These are phyloP conservation scores for Quercus phellos DNA, from an alignment of 331 rosid genomes.

Conservation along the genomic window DNA sequence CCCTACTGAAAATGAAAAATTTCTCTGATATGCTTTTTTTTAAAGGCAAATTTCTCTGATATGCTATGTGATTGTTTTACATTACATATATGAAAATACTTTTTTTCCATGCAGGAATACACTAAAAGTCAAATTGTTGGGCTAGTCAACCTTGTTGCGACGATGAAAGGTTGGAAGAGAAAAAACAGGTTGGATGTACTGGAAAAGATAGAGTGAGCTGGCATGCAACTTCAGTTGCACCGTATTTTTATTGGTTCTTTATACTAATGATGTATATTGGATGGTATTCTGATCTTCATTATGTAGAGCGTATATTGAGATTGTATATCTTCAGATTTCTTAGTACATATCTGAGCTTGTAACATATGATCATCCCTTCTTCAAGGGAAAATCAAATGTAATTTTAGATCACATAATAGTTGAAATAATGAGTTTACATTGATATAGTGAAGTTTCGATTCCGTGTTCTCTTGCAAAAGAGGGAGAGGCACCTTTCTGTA, in stretches of 20 bases:
- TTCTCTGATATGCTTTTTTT: not conserved
- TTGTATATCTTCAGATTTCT: conserved; percentile 28
- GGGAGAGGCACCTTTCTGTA: too few species aligned
- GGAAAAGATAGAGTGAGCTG: conserved; percentile 83
- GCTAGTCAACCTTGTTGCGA: conserved; percentile 80
- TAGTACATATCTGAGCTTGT: conserved; percentile 24
- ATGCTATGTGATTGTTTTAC: not conserved
- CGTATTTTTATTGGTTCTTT: conserved; percentile 18
- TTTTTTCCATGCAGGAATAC: conserved; percentile 64
- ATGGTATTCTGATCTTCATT: conserved; percentile 27
- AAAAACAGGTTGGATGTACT: conserved; percentile 81
- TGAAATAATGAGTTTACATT: conserved; percentile 17
- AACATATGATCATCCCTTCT: conserved; percentile 23
- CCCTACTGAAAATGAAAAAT: not conserved
- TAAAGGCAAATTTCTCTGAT: not conserved
- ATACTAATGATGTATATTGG: conserved; percentile 45
- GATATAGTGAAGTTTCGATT: not conserved
- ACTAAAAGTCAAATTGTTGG: conserved; percentile 79
- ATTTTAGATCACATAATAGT: conserved; percentile 15
- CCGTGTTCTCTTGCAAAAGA: not conserved
- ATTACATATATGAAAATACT: conserved; percentile 12
- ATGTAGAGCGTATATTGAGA: conserved; percentile 25
- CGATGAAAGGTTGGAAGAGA: conserved; percentile 98
- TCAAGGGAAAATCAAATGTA: conserved; percentile 39
- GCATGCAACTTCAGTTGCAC: not conserved